Percentiles rank a stretch among this genome's conserved stretches.
Conservation (phyloP, 371 early-diverging fungal genomes). For the Coemansia sp. region DNA sequence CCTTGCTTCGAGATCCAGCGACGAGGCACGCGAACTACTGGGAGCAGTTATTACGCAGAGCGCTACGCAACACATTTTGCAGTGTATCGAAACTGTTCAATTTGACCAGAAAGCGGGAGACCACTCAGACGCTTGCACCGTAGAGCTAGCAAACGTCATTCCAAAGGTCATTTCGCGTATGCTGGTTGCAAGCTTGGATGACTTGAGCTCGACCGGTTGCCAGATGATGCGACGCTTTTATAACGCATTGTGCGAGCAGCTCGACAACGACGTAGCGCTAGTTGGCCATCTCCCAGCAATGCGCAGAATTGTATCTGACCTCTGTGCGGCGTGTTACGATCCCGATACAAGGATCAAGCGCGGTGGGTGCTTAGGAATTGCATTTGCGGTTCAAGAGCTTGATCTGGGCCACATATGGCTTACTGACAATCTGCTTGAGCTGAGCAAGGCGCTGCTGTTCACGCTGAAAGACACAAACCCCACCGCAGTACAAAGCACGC, state of each 20-base stretch:
- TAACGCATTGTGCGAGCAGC: slow-evolving; percentile 14
- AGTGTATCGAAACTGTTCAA: slow-evolving; percentile 17
- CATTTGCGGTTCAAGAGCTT: slow-evolving; percentile 75
- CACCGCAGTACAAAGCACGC: slow-evolving; percentile 16
- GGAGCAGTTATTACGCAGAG: slow-evolving; percentile 20
- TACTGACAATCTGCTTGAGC: slow-evolving; percentile 87
- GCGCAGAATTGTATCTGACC: slow-evolving; percentile 57
- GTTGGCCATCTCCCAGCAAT: slow-evolving; percentile 56
- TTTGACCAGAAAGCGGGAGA: background rate
- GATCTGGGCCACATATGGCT: slow-evolving; percentile 88
- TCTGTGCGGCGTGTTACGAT: slow-evolving; percentile 65
- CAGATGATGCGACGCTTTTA: slow-evolving; percentile 35
- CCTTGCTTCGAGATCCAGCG: slow-evolving; percentile 26
- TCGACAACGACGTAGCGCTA: slow-evolving; percentile 8
- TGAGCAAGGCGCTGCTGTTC: slow-evolving; percentile 87
- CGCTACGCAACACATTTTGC: slow-evolving; percentile 38
- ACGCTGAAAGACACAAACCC: slow-evolving; percentile 90
- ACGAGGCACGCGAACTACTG: slow-evolving; percentile 24
- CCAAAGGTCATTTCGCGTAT: slow-evolving; percentile 42
- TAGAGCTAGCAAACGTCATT: slow-evolving; percentile 22
- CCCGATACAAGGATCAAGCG: slow-evolving; percentile 65
- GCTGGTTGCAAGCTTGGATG: slow-evolving; percentile 28
- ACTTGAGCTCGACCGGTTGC: slow-evolving; percentile 19
- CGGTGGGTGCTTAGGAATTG: slow-evolving; percentile 90
- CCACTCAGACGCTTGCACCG: background rate